Base-by-base conservation (phyloP, 495 filamentous ascomycete species). In the Peziza echinospora region DNA sequence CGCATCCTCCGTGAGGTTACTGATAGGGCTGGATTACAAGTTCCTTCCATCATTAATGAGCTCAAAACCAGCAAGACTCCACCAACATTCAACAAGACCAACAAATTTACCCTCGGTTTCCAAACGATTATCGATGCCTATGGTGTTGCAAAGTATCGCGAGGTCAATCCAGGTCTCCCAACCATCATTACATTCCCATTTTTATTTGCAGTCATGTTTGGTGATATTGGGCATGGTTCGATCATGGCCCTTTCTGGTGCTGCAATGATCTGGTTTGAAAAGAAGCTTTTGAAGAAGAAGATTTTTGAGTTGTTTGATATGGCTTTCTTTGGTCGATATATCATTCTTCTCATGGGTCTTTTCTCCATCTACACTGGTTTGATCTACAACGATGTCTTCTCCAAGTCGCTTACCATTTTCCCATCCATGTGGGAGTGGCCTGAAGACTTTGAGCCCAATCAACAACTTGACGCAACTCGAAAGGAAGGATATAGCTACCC, bases 41-140 rank as follows among this genome's bases (percentile, higher is more conserved):
- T 94, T 21, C 87, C 91, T 13, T 93, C 86, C 49, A 94, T 99
- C 59, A 82, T 99, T 66, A 94, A 93, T 57, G 84, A 91, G 63
- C 89, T 99, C 59, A 76, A 71, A 46, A 96, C 89, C 43, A 86
- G 82, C 65, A 96, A 93, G 68, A 94, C 83, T 9, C 89, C 89
- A 26, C 89, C 89, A 2, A 99, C 89, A 0, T 94, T 86, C 62
- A 74, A 93, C 59, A 83, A 85, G 60, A 94, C 84, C 30, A 99
- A 93, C 68, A 93, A 86, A 63, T 99, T 99, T 60, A 96, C 91
- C 3, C 78, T 91, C 54, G 89, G 73, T 16, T 99, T 99, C 69
- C 89, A 99, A 62, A 99, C 91, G 21, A 99, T 99, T 54, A 84
- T 99, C 63, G 84, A 96, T 55, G 87, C 91, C 43, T 99, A 99